Percentiles rank a stretch among this genome's conserved stretches.
Evolutionary conservation across 768 basidiomycete species (phyloP).

Genomic region (Panaeolus cyanescens): DNA sequence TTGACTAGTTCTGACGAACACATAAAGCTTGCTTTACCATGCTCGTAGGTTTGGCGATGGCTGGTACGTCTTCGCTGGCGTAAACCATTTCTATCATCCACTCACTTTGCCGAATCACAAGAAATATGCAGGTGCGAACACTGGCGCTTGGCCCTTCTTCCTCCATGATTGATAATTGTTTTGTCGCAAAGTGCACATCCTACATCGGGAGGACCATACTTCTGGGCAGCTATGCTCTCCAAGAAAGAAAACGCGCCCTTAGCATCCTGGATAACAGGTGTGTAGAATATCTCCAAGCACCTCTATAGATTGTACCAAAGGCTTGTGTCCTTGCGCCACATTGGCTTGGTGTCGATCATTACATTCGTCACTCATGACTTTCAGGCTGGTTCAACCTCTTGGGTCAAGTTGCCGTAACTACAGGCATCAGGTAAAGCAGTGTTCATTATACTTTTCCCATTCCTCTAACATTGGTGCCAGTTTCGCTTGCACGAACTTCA

Average conservation of each 20-base stretch:
- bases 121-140: slow-evolving; percentile 49
- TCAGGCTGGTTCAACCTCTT: slow-evolving; percentile 72
- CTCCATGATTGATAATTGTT: background rate
- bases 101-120: slow-evolving; percentile 13
- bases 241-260: slow-evolving; percentile 56
- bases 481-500: slow-evolving; percentile 67
- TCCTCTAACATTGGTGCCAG: slow-evolving; percentile 37
- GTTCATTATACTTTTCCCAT: slow-evolving; percentile 48
- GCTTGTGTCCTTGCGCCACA: background rate
- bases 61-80: slow-evolving; percentile 40
- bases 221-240: slow-evolving; percentile 81
- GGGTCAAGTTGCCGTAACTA: slow-evolving; percentile 78
- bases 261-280: slow-evolving; percentile 73
- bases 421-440: slow-evolving; percentile 57
- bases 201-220: slow-evolving; percentile 75
- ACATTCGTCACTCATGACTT: background rate
- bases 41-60: slow-evolving; percentile 76
- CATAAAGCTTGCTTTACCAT: slow-evolving; percentile 63
- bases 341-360: background rate
- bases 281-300: background rate
- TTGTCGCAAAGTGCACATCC: slow-evolving; percentile 55
- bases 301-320: background rate
- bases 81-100: background rate
- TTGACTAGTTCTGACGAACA: no score
- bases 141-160: background rate